A percentile compares a stretch with the other conserved stretches of the same genome.
Evolutionary conservation across 345 rosid species (phyloP).

Genomic region (Toxicodendron radicans): DNA sequence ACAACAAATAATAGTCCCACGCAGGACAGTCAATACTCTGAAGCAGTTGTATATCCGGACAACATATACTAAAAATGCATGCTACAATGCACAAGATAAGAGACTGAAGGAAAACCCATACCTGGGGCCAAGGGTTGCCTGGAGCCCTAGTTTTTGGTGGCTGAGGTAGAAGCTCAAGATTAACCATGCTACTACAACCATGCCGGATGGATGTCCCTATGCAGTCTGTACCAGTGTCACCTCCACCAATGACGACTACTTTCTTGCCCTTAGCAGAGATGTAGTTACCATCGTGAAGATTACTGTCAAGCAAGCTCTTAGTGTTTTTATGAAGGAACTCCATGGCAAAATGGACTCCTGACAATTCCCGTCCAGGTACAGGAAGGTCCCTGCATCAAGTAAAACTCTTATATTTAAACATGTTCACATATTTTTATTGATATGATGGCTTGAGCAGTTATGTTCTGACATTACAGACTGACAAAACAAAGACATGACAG

Average conservation of each 20-base stretch:
- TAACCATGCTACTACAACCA: slow-evolving; percentile 72
- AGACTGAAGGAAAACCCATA: slow-evolving; percentile 19
- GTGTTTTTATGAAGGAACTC: slow-evolving; percentile 95
- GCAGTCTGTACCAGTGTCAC: slow-evolving; percentile 99
- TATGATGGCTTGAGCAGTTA: not conserved
- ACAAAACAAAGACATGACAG: not conserved
- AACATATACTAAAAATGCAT: not conserved
- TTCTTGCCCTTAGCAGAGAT: slow-evolving; percentile 91
- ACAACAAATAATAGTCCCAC: too few species aligned
- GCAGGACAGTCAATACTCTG: too few species aligned
- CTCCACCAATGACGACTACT: slow-evolving; percentile 97
- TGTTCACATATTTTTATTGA: not conserved
- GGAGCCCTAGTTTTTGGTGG: slow-evolving; percentile 87
- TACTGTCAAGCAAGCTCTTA: slow-evolving; percentile 96
- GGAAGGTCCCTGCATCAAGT: slow-evolving; percentile 89
- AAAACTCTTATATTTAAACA: not conserved
- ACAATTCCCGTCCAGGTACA: slow-evolving; percentile 80
- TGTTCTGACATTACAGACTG: not conserved
- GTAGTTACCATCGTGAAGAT: slow-evolving; percentile 74
- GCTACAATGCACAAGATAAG: not conserved
- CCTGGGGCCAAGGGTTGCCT: slow-evolving; percentile 99
- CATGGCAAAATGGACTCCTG: slow-evolving; percentile 98
- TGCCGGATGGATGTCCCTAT: slow-evolving; percentile 97
- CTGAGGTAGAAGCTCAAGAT: slow-evolving; percentile 93
- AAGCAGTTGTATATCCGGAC: not conserved